Evolutionary conservation across 257 asterid genomes (phyloP).

Genomic region (Solanum corneliomulleri): DNA sequence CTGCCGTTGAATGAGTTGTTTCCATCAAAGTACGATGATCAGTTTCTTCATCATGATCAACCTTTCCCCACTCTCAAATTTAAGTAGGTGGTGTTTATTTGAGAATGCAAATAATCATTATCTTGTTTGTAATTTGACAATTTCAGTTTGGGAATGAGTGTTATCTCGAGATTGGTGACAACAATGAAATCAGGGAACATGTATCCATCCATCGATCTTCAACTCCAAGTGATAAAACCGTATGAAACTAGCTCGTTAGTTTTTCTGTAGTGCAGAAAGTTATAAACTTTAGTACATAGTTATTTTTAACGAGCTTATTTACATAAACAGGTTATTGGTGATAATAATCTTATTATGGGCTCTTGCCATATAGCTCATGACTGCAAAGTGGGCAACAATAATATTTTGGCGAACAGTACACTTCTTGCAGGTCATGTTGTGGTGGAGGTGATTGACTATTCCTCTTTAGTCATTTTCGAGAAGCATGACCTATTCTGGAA

Average conservation of each 20-base stretch:
- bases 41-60: not conserved
- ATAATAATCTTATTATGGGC: constrained; percentile 88
- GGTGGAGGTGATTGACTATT: constrained; percentile 52
- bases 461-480: not conserved
- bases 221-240: constrained; percentile 59
- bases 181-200: constrained; percentile 80
- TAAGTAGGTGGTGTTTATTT: not conserved
- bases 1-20: not conserved
- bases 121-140: constrained; percentile 4
- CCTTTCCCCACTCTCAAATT: not conserved
- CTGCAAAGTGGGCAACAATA: constrained; percentile 75
- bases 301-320: not conserved
- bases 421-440: constrained; percentile 89
- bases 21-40: not conserved
- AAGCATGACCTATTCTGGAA: not conserved
- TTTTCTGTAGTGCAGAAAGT: not conserved
- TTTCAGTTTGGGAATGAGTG: constrained; percentile 78
- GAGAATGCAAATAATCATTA: not conserved
- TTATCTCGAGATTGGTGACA: constrained; percentile 87
- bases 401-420: constrained; percentile 84
- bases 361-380: constrained; percentile 96
- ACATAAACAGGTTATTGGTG: constrained; percentile 63
- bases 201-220: constrained; percentile 91
- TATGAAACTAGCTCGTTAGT: constrained; percentile 16
- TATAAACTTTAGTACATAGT: not conserved